Evolutionary conservation across 257 asterid species (phyloP).

Genomic region (Plantago major): DNA sequence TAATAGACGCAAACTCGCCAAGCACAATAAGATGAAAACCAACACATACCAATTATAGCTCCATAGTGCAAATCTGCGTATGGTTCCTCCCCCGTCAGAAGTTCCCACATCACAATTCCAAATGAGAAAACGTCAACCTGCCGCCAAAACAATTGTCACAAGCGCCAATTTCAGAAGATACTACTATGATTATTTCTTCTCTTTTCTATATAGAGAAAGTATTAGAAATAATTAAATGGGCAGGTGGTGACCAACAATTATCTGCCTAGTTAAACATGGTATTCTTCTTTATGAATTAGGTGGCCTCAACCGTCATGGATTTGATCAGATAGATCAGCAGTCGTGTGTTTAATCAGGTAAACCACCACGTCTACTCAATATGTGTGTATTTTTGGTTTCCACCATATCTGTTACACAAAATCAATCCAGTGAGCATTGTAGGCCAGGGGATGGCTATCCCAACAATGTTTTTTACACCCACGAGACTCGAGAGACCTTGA

Average conservation of each 20-base stretch:
- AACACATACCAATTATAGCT: conserved; percentile 72
- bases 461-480: too few species aligned
- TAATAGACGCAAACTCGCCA: not conserved
- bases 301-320: too few species aligned
- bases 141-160: not conserved
- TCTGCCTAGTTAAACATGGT: not conserved
- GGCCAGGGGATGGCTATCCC: too few species aligned
- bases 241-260: not conserved
- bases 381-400: too few species aligned
- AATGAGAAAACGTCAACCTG: conserved; percentile 95
- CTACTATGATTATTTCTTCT: not conserved
- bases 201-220: not conserved
- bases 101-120: conserved; percentile 99
- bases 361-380: too few species aligned
- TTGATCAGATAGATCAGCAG: too few species aligned
- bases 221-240: not conserved
- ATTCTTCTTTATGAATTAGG: not conserved
- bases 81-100: conserved; percentile 95
- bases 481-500: too few species aligned
- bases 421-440: too few species aligned
- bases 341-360: too few species aligned
- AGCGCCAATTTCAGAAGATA: conserved; percentile 2
- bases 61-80: conserved; percentile 93
- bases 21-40: not conserved
- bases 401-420: too few species aligned